Base-by-base conservation (phyloP, 2,329 filamentous ascomycete species). In the Rutstroemia sp. region DNA sequence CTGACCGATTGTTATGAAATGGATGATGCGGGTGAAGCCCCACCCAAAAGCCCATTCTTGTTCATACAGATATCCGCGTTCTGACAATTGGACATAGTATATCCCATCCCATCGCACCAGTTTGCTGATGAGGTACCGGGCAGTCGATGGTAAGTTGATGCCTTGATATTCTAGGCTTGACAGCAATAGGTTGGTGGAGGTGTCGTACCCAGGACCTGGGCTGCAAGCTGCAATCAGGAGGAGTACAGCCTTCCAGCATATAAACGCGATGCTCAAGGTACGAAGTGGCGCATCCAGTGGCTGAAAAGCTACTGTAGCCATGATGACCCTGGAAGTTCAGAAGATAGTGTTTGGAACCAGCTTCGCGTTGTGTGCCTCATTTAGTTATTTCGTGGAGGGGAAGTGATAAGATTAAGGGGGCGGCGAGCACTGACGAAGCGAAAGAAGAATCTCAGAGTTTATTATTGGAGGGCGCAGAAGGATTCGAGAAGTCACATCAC, bases 11-110 rank as follows among this genome's bases (percentile, higher is more conserved):
- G 64, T 61, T 48, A 58, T 60, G 8, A 64, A 52, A 2, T 70
- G 64, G 25, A 79, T 71, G 5, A 76, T 52, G 53, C 68, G 67
- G 10, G 76, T 73, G 57, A 77, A 77, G 9, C 73, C 73, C 73
- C 76, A 79, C 39, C 85, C 86, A 72, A 92, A 94, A 0, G 89
- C 89, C 88, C 88, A 94, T 71, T 92, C 87, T 72, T 94, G 89
- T 73, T 95, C 89, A 68, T 83, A 87, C 10, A 84, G 55, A 63
- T 89, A 84, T 37, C 86, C 87, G 10, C 80, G 75, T 44, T 76
- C 76, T 4, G 87, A 81, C 46, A 76, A 70, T 61, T 83, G 78
- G 57, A 85, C 74, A 66, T 86, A 92, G 70, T 92, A 94, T 62
- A 95, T 76, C 34, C 85, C 87, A 69, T 95, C 89, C 89, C 89